Percentiles rank a stretch among this genome's conserved stretches.
Evolutionary conservation across 352 stramenopile genomes (phyloP).

Genomic region (Phytophthora kernoviae): DNA sequence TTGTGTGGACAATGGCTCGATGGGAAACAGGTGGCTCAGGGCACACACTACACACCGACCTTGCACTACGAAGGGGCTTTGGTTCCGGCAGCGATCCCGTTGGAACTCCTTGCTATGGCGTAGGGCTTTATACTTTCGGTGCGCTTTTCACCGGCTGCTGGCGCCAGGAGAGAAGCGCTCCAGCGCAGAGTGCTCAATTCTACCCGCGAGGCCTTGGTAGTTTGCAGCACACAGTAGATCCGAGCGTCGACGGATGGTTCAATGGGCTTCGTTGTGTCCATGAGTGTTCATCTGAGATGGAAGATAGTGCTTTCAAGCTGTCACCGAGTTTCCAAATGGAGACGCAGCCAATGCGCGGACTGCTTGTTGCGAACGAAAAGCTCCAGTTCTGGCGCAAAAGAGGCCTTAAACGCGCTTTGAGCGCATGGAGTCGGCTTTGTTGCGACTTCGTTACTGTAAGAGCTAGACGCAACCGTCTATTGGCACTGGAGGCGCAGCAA

Average conservation of each 20-base stretch:
- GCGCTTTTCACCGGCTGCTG: conserved; percentile 48
- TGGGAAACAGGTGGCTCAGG: conserved; percentile 40
- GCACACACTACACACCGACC: conserved; percentile 38
- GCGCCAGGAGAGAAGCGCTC: conserved; percentile 8
- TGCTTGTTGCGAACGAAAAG: conserved; percentile 28
- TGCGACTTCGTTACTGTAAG: conserved; percentile 7
- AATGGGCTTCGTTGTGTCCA: conserved; percentile 46
- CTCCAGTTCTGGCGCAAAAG: conserved; percentile 21
- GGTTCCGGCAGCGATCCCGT: neutral
- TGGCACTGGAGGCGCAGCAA: conserved; percentile 30
- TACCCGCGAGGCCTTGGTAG: conserved; percentile 44
- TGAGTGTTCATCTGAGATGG: conserved; percentile 6
- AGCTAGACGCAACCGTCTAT: conserved; percentile 14
- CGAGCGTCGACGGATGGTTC: conserved; percentile 48
- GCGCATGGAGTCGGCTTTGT: conserved; percentile 14
- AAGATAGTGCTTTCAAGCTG: conserved; percentile 9
- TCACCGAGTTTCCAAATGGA: conserved; percentile 5
- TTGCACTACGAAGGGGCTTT: conserved; percentile 11
- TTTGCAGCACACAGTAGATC: conserved; percentile 22
- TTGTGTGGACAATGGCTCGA: conserved; percentile 46
- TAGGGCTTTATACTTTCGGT: conserved; percentile 52
- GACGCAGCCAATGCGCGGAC: conserved; percentile 21
- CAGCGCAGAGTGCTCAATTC: neutral
- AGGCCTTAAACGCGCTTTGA: conserved; percentile 15
- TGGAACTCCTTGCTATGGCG: conserved; percentile 21